Conservation (phyloP, 2,329 filamentous ascomycete genomes). For the Hirsutella thompsonii region DNA sequence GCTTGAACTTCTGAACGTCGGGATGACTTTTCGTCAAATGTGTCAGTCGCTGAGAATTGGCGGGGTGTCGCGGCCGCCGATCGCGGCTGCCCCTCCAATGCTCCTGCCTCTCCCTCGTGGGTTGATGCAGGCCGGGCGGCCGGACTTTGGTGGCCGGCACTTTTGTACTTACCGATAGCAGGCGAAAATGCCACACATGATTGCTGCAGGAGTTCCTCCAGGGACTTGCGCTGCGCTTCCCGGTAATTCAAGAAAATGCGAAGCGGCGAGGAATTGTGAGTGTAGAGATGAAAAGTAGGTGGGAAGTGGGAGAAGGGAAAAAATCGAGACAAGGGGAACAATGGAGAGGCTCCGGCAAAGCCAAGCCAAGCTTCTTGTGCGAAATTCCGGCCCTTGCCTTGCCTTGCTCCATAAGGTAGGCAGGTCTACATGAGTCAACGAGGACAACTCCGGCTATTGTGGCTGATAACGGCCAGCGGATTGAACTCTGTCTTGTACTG, state of each 20-base stretch:
- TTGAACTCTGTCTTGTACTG: no score
- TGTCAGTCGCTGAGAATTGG: constrained; percentile 2
- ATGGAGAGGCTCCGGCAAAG: not conserved
- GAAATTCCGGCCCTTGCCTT: no score
- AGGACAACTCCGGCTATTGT: not conserved
- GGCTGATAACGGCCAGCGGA: not conserved
- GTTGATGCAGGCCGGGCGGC: not conserved
- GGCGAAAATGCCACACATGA: constrained; percentile 95
- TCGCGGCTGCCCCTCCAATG: constrained; percentile 14
- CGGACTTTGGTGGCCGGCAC: not conserved
- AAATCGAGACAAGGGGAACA: not conserved
- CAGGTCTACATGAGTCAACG: not conserved
- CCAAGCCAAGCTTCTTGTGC: no score
- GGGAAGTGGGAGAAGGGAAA: constrained; percentile 1
- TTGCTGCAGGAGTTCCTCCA: constrained; percentile 23
- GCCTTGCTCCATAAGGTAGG: no score
- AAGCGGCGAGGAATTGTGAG: no score
- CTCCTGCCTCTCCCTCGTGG: constrained; percentile 1
- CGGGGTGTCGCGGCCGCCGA: not conserved
- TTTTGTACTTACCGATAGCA: constrained; percentile 63
- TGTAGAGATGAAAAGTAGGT: constrained; percentile 1
- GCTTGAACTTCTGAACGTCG: constrained; percentile 93
- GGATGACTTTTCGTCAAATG: constrained; percentile 49
- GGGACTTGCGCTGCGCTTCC: no score
- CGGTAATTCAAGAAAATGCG: no score